Conservation (phyloP, 2,329 filamentous ascomycete genomes). For the Chaetothyriales sp. region DNA sequence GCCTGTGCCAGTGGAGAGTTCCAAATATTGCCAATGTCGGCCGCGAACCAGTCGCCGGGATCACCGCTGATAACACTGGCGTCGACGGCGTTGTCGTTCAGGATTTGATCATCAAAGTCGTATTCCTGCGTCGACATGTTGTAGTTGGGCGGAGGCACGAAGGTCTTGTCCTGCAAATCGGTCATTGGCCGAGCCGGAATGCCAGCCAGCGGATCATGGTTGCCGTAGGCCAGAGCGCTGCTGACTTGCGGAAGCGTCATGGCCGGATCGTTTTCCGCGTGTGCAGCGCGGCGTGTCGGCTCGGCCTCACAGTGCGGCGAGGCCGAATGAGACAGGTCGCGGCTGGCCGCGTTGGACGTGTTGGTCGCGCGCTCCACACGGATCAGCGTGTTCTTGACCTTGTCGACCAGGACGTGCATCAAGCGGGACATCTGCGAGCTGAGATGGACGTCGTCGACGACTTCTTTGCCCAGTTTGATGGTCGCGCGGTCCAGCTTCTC, state of each 20-base stretch:
- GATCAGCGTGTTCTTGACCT: conserved; percentile 18
- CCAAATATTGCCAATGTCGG: conserved; percentile 48
- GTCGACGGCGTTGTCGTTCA: conserved; percentile 12
- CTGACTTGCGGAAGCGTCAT: not conserved
- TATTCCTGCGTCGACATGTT: conserved; percentile 16
- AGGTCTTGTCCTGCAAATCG: conserved; percentile 16
- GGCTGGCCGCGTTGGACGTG: conserved; percentile 21
- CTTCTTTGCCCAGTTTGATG: conserved; percentile 44
- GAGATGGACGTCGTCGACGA: conserved; percentile 54
- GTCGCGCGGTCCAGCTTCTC: conserved; percentile 46
- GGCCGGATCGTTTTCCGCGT: not conserved
- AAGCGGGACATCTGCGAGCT: conserved; percentile 49
- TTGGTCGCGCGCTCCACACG: conserved; percentile 14
- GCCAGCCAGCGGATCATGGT: conserved; percentile 14
- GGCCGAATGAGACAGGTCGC: conserved; percentile 21
- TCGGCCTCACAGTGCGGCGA: conserved; percentile 3
- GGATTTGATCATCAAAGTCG: conserved; percentile 9
- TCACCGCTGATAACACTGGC: conserved; percentile 1
- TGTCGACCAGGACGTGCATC: conserved; percentile 39
- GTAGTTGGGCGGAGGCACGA: conserved; percentile 16
- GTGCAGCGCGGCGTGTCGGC: conserved; percentile 6
- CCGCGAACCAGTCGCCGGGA: conserved; percentile 42
- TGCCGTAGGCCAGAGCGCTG: not conserved
- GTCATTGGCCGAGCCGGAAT: conserved; percentile 17
- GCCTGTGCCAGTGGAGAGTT: conserved; percentile 27